These are phyloP conservation scores for Penicillium soppii DNA, from an alignment of 495 filamentous ascomycete species.

Conservation along the genomic window DNA sequence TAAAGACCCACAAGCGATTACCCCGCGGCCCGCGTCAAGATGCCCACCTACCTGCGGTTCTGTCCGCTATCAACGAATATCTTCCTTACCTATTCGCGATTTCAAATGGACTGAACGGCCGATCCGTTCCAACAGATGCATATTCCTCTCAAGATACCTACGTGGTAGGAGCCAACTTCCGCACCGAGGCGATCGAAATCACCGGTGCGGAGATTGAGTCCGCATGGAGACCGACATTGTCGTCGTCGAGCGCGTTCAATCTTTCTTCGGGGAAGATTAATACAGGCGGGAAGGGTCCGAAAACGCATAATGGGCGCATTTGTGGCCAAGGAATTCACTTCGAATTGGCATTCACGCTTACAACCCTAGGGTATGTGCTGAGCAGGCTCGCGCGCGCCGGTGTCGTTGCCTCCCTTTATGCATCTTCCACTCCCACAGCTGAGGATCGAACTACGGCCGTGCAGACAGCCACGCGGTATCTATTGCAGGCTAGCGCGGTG, in stretches of 20 bases:
- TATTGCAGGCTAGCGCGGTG: slow-evolving; percentile 77
- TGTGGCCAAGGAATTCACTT: slow-evolving; percentile 75
- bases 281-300: neutral
- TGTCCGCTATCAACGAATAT: slow-evolving; percentile 69
- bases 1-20: slow-evolving; percentile 82
- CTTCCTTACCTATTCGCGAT: slow-evolving; percentile 76
- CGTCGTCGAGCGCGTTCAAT: slow-evolving; percentile 36
- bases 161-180: neutral
- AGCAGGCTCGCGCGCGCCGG: slow-evolving; percentile 63
- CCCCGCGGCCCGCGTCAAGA: slow-evolving; percentile 59
- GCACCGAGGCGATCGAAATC: slow-evolving; percentile 58
- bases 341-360: slow-evolving; percentile 76
- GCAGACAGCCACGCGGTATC: slow-evolving; percentile 69
- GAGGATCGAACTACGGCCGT: slow-evolving; percentile 69
- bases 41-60: slow-evolving; percentile 62
- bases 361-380: slow-evolving; percentile 72
- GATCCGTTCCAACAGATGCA: slow-evolving; percentile 17
- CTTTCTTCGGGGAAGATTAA: neutral
- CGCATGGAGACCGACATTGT: slow-evolving; percentile 82
- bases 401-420: slow-evolving; percentile 55
- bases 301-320: slow-evolving; percentile 45
- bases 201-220: slow-evolving; percentile 57
- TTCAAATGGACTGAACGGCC: slow-evolving; percentile 62
- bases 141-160: neutral
- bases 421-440: slow-evolving; percentile 57